These are phyloP conservation scores for Microbotryomycetes sp. DNA, from an alignment of 1,284 basidiomycete genomes.

Conservation along the genomic window DNA sequence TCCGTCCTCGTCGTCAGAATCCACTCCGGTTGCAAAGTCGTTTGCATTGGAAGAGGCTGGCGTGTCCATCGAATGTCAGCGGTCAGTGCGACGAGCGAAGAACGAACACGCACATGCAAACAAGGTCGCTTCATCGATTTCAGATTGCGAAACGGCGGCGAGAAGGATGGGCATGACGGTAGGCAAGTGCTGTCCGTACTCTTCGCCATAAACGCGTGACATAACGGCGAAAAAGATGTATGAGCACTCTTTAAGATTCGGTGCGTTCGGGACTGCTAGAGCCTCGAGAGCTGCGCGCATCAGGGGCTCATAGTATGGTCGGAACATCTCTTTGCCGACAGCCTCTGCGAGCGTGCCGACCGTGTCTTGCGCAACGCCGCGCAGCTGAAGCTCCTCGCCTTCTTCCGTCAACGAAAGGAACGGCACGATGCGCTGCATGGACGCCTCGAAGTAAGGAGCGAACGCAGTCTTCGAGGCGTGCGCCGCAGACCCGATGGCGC, in stretches of 20 bases:
- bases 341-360: conserved; percentile 97
- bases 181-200: conserved; percentile 82
- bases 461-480: conserved; percentile 94
- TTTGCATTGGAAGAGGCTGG: conserved; percentile 58
- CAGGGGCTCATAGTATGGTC: conserved; percentile 89
- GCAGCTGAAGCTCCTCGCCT: conserved; percentile 79
- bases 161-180: conserved; percentile 82
- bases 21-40: conserved; percentile 53
- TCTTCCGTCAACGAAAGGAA: conserved; percentile 78
- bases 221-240: conserved; percentile 99
- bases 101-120: conserved; percentile 36
- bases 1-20: conserved; percentile 50
- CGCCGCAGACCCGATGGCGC: conserved; percentile 95
- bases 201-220: conserved; percentile 89
- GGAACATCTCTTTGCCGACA: conserved; percentile 87
- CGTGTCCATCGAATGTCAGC: conserved; percentile 45
- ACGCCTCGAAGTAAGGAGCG: conserved; percentile 88
- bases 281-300: conserved; percentile 94
- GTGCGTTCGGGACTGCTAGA: conserved; percentile 71
- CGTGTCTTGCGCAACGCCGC: conserved; percentile 97
- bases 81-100: conserved; percentile 42
- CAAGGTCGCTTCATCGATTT: conserved; percentile 39
- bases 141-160: conserved; percentile 69
- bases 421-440: conserved; percentile 81
- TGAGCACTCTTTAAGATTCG: conserved; percentile 86